Evolutionary conservation across 805 yeast species (phyloP), one percentile per base, ranked within the genome.

Genomic region (Metschnikowia dekortorum): DNA sequence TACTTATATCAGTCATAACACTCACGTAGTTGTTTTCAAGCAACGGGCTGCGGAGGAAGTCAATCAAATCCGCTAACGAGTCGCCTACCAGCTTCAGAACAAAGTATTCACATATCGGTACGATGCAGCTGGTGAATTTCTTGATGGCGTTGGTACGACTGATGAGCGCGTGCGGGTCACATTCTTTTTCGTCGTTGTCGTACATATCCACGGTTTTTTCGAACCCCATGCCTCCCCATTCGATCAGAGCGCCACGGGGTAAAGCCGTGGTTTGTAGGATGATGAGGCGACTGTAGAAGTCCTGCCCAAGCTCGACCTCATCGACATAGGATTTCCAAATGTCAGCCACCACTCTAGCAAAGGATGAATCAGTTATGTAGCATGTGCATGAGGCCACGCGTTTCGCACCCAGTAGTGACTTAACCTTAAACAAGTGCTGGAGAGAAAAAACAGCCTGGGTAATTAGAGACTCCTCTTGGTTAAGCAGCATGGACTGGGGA

Each of bases 351-450:
- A 61, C 40, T 0, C 61, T 50, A 0, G 75, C 68, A 46, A 67
- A 56, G 0, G 47, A 32, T 0, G 48, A 26, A 36, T 68, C 61
- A 1, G 82, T 76, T 4, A 84, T 68, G 54, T 78, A 87, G 51
- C 89, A 85, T 1, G 83, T 73, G 48, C 78, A 74, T 6, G 72
- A 67, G 1, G 82, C 67, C 26, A 81, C 73, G 14, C 69, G 70
- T 2, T 56, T 56, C 10, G 78, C 75, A 8, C 74, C 76, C 14
- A 83, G 75, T 6, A 83, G 80, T 6, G 75, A 60, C 54, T 83
- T 81, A 3, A 90, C 85, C 13, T 81, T 76, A 53, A 76, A 73
- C 45, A 89, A 78, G 67, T 90, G 94, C 64, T 89, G 96, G 45
- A 91, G 74, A 0, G 96, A 74, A 26, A 90, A 65, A 0, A 74